Conservation (phyloP, 2,329 filamentous ascomycete genomes). For the Venturia effusa region DNA sequence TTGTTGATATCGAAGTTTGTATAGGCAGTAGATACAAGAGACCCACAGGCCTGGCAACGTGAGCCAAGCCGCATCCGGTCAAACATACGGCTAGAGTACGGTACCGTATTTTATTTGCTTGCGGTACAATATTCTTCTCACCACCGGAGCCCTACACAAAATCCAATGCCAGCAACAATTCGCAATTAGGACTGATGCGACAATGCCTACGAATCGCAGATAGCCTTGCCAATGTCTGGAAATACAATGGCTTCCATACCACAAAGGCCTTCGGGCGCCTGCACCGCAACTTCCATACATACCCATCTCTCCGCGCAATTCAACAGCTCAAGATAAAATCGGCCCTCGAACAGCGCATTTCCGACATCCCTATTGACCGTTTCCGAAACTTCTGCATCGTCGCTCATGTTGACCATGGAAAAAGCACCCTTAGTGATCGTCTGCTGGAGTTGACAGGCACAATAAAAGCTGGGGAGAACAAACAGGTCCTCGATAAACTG, state of each 20-base stretch:
- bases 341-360: slow-evolving; percentile 54
- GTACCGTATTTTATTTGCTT: too few species aligned
- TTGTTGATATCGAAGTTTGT: neutral
- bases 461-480: slow-evolving; percentile 75
- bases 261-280: slow-evolving; percentile 14
- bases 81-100: too few species aligned
- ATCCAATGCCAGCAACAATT: neutral
- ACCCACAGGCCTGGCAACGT: neutral
- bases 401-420: slow-evolving; percentile 97
- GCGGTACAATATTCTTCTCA: neutral
- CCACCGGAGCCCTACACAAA: neutral
- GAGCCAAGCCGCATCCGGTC: neutral
- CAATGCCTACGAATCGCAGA: slow-evolving; percentile 35
- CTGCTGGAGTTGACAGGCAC: slow-evolving; percentile 90
- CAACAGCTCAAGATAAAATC: slow-evolving; percentile 27
- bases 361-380: slow-evolving; percentile 64
- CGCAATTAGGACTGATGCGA: slow-evolving; percentile 31
- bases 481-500: slow-evolving; percentile 93
- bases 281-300: slow-evolving; percentile 7
- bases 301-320: slow-evolving; percentile 24
- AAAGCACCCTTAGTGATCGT: slow-evolving; percentile 88
- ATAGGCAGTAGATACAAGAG: neutral
- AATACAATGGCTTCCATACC: slow-evolving; percentile 19
- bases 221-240: slow-evolving; percentile 28
- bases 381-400: slow-evolving; percentile 98